Evolutionary conservation across 768 basidiomycete genomes (phyloP), one percentile per base, ranked within the genome.

Genomic region (Candolleomyces eurysporus): DNA sequence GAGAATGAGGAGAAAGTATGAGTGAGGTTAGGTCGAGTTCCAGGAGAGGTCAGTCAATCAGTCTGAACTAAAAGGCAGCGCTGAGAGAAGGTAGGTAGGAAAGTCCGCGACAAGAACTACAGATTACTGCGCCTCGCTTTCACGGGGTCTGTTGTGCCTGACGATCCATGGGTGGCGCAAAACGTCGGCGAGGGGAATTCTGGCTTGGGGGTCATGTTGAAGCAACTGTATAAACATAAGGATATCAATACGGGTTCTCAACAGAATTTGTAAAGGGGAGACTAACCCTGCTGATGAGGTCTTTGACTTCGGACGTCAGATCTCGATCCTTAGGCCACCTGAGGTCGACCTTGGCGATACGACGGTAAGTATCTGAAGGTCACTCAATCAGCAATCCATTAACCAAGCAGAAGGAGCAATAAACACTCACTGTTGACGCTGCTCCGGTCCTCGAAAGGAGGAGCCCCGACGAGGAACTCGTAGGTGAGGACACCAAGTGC

Each of bases 401-500:
- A 49, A 32, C 7, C 39, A 5, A 3, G 32, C 14, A 7, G 21
- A 64, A 32, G 36, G 36, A 55, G 21, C 2, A 13, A 63, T 53
- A 22, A 32, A 21, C 36, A 71, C 87, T 59, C 63, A 93, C 92
- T 92, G 59, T 84, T 85, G 55, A 88, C 84, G 48, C 92, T 92
- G 57, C 71, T 82, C 63, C 89, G 76, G 70, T 96, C 94, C 70
- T 98, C 96, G 65, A 98, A 99, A 14, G 82, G 81, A 4, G 82
- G 81, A 57, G 82, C 83, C 5, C 96, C 96, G 57, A 86, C 85
- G 62, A 98, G 75, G 73, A 99, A 98, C 73, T 99, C 96, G 71
- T 94, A 99, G 1, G 90, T 90, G 63, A 99, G 79, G n/a, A 98
- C 96, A 50, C 96, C 96, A 30, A 99, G 78, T 0, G 96, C 96